A percentile compares a stretch with the other conserved stretches of the same genome.
These are phyloP conservation scores for Mycogone perniciosa DNA, from an alignment of 2,329 filamentous ascomycete species.

Conservation along the genomic window DNA sequence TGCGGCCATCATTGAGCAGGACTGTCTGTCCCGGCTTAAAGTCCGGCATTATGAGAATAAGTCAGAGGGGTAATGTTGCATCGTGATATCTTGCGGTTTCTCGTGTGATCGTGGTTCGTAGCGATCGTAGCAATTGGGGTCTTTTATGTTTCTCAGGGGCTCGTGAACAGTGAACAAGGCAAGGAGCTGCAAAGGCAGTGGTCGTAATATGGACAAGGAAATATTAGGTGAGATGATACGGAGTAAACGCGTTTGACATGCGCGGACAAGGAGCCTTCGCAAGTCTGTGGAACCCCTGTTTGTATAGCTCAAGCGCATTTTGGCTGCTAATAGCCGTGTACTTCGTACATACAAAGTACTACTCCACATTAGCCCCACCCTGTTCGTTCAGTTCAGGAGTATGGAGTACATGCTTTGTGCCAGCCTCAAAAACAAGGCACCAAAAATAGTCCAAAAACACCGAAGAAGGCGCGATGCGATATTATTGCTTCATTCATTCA, in stretches of 20 bases:
- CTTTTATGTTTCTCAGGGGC: neutral
- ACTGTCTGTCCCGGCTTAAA: conserved; percentile 65
- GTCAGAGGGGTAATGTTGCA: conserved; percentile 23
- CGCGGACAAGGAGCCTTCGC: neutral
- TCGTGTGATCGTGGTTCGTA: neutral
- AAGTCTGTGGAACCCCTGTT: too few relatives aligned
- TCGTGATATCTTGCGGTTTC: conserved; percentile 21
- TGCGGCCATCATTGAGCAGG: conserved; percentile 70
- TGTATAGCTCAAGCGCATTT: too few relatives aligned
- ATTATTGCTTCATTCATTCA: too few relatives aligned
- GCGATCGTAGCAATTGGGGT: too few relatives aligned
- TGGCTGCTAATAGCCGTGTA: too few relatives aligned
- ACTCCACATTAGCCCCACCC: neutral
- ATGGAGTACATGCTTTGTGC: neutral
- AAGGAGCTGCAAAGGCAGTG: too few relatives aligned
- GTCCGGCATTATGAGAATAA: conserved; percentile 45
- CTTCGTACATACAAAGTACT: too few relatives aligned
- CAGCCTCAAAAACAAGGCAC: conserved; percentile 2
- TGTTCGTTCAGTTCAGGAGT: neutral
- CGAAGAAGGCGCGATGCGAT: too few relatives aligned
- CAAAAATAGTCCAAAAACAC: neutral
- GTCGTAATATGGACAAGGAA: too few relatives aligned
- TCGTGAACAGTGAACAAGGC: neutral
- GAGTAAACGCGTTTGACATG: neutral
- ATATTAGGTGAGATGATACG: too few relatives aligned